phyloP scores from a whole-genome alignment of 208 protist species.

The Leishmania tarentolae region DNA sequence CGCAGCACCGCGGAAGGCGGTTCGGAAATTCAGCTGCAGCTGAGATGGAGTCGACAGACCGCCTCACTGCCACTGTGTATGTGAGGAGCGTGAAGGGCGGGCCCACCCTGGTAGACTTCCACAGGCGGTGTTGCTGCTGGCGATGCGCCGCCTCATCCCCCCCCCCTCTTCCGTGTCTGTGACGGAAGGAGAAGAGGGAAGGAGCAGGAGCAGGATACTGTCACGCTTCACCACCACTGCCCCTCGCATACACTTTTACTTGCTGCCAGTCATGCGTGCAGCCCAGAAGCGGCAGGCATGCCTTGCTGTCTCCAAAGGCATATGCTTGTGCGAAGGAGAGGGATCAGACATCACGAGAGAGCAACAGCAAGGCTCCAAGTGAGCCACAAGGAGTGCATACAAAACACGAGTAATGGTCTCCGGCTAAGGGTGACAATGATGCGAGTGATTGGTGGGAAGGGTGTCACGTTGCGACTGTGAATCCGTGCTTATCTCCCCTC shows the following conservation, averaged over 20 bases:
- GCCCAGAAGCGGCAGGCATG: background rate
- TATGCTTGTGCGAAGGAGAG: no score
- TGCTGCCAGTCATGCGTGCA: background rate
- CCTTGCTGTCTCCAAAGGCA: background rate
- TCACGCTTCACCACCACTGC: background rate
- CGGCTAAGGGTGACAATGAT: background rate
- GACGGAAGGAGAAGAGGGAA: background rate
- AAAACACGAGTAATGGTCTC: background rate
- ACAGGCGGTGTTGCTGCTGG: background rate
- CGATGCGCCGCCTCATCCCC: background rate
- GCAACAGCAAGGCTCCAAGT: background rate
- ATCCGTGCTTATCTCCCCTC: background rate
- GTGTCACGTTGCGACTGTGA: background rate
- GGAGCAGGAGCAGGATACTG: background rate
- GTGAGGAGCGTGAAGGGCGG: conserved; percentile 4
- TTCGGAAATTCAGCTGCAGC: conserved; percentile 1
- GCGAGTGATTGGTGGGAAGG: background rate
- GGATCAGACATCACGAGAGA: no score
- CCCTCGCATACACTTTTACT: background rate
- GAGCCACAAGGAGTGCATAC: background rate
- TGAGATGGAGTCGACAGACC: conserved; percentile 52
- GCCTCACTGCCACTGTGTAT: conserved; percentile 57
- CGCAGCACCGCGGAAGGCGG: background rate
- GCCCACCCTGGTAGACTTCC: background rate
- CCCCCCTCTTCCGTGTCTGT: background rate